Evolutionary conservation across 2,329 filamentous ascomycete genomes (phyloP).

Genomic region (Xylariales sp.): DNA sequence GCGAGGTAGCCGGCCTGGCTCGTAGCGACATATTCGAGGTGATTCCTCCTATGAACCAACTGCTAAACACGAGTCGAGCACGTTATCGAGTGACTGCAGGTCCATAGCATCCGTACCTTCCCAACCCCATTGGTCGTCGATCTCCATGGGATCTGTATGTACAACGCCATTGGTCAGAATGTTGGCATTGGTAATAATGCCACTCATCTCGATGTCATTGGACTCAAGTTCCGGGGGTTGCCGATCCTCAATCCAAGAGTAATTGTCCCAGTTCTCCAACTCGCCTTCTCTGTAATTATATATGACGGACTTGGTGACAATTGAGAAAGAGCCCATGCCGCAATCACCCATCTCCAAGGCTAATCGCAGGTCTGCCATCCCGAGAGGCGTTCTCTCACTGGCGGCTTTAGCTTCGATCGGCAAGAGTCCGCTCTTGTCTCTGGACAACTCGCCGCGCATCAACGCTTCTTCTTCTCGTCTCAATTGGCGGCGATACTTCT

Average conservation of each 20-base stretch:
- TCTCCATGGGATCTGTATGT: conserved; percentile 52
- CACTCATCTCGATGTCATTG: conserved; percentile 28
- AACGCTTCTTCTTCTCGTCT: conserved; percentile 70
- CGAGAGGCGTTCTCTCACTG: conserved; percentile 64
- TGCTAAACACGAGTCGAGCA: conserved; percentile 53
- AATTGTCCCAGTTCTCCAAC: conserved; percentile 61
- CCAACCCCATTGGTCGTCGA: conserved; percentile 51
- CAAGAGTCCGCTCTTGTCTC: conserved; percentile 72
- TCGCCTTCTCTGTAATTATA: conserved; percentile 72
- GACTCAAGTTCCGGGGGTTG: conserved; percentile 21
- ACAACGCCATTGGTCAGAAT: conserved; percentile 42
- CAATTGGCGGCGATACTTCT: conserved; percentile 70
- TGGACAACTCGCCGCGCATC: conserved; percentile 66
- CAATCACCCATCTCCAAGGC: conserved; percentile 71
- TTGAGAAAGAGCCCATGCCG: conserved; percentile 72
- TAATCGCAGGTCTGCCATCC: conserved; percentile 73
- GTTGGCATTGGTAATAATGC: conserved; percentile 31
- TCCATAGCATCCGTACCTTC: conserved; percentile 53
- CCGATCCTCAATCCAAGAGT: conserved; percentile 45
- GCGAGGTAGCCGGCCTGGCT: too few relatives aligned
- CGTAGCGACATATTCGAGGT: too few relatives aligned
- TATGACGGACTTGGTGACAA: conserved; percentile 66
- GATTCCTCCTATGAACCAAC: conserved; percentile 33
- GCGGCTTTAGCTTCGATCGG: conserved; percentile 78
- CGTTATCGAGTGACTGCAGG: conserved; percentile 46